These are phyloP conservation scores for Phytophthora sp. DNA, from an alignment of 352 stramenopile genomes.

Conservation along the genomic window DNA sequence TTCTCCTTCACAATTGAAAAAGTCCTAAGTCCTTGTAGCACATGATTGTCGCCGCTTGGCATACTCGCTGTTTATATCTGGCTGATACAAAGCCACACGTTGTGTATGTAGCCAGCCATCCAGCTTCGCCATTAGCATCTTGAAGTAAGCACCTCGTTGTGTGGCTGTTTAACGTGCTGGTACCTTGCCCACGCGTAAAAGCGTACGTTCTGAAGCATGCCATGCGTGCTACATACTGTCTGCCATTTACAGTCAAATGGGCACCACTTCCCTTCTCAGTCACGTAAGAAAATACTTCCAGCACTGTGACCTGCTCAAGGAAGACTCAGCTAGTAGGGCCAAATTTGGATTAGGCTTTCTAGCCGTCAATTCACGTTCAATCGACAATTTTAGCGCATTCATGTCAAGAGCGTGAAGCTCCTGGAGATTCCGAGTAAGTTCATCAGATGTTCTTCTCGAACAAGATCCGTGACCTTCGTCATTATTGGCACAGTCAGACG, in stretches of 20 bases:
- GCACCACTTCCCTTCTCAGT: neutral
- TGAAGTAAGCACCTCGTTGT: neutral
- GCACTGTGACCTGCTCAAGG: neutral
- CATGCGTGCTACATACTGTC: neutral
- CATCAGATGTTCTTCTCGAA: too few species aligned
- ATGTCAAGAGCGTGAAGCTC: neutral
- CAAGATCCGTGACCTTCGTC: too few species aligned
- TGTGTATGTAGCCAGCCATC: neutral
- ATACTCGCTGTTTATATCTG: too few species aligned
- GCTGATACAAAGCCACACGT: too few species aligned
- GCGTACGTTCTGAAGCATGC: neutral
- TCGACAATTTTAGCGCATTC: neutral
- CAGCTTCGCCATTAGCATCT: neutral
- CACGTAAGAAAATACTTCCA: neutral
- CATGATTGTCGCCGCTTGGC: too few species aligned
- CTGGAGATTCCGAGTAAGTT: neutral
- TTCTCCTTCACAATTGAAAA: too few species aligned
- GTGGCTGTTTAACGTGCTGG: neutral
- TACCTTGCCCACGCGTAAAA: neutral
- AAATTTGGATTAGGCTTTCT: neutral
- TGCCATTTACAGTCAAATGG: neutral
- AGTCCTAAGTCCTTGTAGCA: too few species aligned
- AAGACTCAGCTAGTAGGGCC: neutral
- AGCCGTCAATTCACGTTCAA: neutral
- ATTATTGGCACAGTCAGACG: too few species aligned